A percentile compares a stretch with the other conserved stretches of the same genome.
These are phyloP conservation scores for Angomonas deanei DNA, from an alignment of 208 protist genomes.

Conservation along the genomic window DNA sequence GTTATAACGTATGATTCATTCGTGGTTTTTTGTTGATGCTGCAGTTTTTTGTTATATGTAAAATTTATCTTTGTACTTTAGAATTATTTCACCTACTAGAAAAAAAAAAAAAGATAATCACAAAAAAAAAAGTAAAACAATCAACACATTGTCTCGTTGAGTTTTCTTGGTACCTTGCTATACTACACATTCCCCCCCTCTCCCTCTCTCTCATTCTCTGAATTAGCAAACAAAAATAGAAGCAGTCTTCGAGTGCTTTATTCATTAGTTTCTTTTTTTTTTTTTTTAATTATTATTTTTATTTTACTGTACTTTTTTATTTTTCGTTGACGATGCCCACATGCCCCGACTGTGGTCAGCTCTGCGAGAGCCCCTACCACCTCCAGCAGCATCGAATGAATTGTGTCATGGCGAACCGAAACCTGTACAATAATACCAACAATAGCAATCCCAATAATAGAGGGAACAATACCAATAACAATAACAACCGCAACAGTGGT, in stretches of 20 bases:
- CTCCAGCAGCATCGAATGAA: constrained; percentile 24
- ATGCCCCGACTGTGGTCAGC: constrained; percentile 44
- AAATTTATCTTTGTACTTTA: background rate
- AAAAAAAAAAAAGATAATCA: background rate
- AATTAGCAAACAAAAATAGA: constrained; percentile 3
- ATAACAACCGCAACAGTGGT: background rate
- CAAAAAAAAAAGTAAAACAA: no score
- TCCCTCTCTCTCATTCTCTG: constrained; percentile 1
- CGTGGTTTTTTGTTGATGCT: constrained; percentile 1
- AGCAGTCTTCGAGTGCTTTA: background rate
- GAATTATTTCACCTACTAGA: background rate
- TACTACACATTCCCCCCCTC: background rate
- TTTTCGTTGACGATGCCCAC: constrained; percentile 20
- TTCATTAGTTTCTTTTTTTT: constrained; percentile 8
- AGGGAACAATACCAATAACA: no score
- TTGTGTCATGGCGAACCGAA: constrained; percentile 8
- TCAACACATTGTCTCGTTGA: no score
- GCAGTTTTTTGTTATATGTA: constrained; percentile 6
- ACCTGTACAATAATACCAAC: no score
- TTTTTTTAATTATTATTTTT: constrained; percentile 1
- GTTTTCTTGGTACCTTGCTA: background rate
- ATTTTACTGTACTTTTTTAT: background rate
- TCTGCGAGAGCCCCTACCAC: constrained; percentile 28
- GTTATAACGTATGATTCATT: constrained; percentile 4
- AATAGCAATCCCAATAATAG: no score